Base-by-base conservation (phyloP, 2,329 filamentous ascomycete species). In the Balansia obtecta region DNA sequence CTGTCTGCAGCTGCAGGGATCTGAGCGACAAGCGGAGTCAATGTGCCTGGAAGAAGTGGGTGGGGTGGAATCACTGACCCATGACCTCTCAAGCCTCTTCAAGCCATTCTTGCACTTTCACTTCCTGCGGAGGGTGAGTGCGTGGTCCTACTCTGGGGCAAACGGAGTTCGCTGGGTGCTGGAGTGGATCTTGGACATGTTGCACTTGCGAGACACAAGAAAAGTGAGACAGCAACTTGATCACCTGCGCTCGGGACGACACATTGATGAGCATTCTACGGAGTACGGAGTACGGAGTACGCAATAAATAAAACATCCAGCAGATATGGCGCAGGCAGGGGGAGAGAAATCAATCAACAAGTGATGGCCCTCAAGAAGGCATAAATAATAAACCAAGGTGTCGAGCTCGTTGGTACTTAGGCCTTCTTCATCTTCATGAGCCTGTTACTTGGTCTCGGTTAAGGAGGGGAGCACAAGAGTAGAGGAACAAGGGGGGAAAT, bases 1-100 rank as follows among this genome's bases (percentile, higher is more conserved):
- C 54, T 30, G 51, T 52, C 51, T 45, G 51, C 58, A 60, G 57
- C 51, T 45, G 51, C 58, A 60, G 57, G 58, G 58, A 58, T 60
- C 56, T 45, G 48, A 49, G 52, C 49, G 49, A 55, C 43, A 48
- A 46, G 51, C 48, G 47, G 51, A 50, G 50, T 44, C 47, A 34
- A 38, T 33, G n/a, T 38, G 44, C 46, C 47, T 48, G 37, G 32
- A 42, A 32, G 11, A 46, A 13, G 30, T 45, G 18, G 40, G 46
- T 41, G 50, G 50, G 52, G 54, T 50, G 49, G 49, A 47, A 52
- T 53, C 39, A 15, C 42, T 49, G 34, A 41, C 48, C 27, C 27
- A 27, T 27, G 27, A 27, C 27, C 27, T 27, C 50, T 42, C 40
- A 22, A 20, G 16, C 18, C 18, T 18, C 18, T 22, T 18, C n/a